Base-by-base conservation (phyloP, 2,329 filamentous ascomycete species). In the Cryphonectria radicalis region DNA sequence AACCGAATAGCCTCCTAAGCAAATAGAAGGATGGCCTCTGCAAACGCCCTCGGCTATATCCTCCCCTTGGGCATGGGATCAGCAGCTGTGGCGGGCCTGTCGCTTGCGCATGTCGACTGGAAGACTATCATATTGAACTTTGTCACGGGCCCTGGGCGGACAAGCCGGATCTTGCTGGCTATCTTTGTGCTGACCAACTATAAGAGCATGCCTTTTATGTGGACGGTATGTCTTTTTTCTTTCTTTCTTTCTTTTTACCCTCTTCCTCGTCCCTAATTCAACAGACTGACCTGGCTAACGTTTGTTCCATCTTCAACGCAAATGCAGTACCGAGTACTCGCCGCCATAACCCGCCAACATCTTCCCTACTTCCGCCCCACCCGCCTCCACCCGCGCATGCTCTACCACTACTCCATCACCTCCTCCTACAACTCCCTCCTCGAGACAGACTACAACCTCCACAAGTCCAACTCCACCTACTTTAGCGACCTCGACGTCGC, bases 401-500 rank as follows among this genome's bases (percentile, higher is more conserved):
- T 82, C 59, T 83, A 82, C 77, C 79, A 81, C 75, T 80, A 79
- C 75, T 72, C 72, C 76, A 74, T 82, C 74, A 78, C 78, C 7
- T 50, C 70, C 25, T 76, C 76, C 28, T 76, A 76, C 74, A 80
- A 77, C 67, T 75, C 77, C 14, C 76, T 80, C 8, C 75, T 79
- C 68, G 80, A 82, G 74, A 80, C 79, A 42, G 80, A 82, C 76
- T 82, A 82, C 79, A 82, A 82, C 77, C 66, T 81, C 60, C 80
- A 82, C 79, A 82, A 82, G 77, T 78, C 76, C 77, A 82, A 82
- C 77, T 78, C 88, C 76, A 97, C 94, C 42, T 97, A 97, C 84
- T 97, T 97, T 79, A 85, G 90, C 75, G 94, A 97, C 81, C 89
- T 97, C 75, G 94, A 97, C 81, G 88, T 95, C 72, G 90, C 92